Evolutionary conservation across 179 eudicot genomes (phyloP).

Genomic region (Drosera spatulata): DNA sequence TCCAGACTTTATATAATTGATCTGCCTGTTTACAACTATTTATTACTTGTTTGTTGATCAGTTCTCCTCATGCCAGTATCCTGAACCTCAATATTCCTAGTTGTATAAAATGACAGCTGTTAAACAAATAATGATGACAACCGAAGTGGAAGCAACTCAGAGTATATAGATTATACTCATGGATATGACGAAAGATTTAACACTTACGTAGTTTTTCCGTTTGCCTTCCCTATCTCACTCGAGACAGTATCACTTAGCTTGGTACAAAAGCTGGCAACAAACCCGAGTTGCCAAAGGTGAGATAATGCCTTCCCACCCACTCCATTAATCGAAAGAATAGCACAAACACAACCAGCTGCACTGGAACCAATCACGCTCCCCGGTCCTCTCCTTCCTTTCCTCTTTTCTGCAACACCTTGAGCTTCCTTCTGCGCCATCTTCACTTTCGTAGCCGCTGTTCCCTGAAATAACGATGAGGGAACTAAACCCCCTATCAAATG

Average conservation of each 20-base stretch:
- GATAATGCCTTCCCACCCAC: slow-evolving; percentile 50
- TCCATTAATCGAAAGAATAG: slow-evolving; percentile 63
- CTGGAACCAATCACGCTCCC: slow-evolving; percentile 95
- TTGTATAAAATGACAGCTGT: no score
- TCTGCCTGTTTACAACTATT: no score
- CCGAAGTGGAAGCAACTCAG: no score
- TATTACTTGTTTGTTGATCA: no score
- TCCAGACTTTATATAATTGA: no score
- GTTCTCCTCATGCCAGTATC: no score
- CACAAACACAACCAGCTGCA: slow-evolving; percentile 96
- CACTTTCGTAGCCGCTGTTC: slow-evolving; percentile 84
- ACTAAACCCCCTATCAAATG: background rate
- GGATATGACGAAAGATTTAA: no score
- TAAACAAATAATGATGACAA: no score
- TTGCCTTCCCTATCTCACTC: slow-evolving; percentile 97
- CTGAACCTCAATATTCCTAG: no score
- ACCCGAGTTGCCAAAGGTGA: slow-evolving; percentile 80
- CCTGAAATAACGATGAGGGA: slow-evolving; percentile 24
- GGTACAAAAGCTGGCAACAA: slow-evolving; percentile 95
- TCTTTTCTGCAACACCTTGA: slow-evolving; percentile 94
- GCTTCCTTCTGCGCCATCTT: slow-evolving; percentile 95
- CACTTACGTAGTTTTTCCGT: slow-evolving; percentile 81
- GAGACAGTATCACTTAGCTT: slow-evolving; percentile 91
- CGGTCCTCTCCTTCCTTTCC: slow-evolving; percentile 94
- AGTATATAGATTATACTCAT: no score